phyloP scores from a whole-genome alignment of 2,329 filamentous ascomycete species.

The Ophiobolus disseminans region DNA sequence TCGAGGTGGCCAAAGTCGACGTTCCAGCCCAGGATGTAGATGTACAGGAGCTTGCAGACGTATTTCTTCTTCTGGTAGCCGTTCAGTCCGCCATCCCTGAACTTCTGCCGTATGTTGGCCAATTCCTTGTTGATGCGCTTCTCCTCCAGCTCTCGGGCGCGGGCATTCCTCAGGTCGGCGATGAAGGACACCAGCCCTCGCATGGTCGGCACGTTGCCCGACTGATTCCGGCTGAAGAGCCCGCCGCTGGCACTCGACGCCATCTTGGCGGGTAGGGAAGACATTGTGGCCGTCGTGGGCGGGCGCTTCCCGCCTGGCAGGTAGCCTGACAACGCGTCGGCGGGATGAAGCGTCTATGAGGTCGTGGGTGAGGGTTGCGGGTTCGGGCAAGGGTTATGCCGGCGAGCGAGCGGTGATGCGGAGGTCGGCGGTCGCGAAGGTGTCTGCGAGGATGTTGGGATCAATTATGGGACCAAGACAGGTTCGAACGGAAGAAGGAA shows the following conservation, averaged over 20 bases:
- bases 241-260: conserved; percentile 47
- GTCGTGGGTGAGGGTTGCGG: conserved; percentile 6
- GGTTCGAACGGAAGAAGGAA: conserved; percentile 6
- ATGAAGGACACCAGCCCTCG: conserved; percentile 92
- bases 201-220: conserved; percentile 52
- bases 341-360: conserved; percentile 10
- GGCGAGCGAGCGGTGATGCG: conserved; percentile 26
- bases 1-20: conserved; percentile 99
- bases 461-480: conserved; percentile 26
- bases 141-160: conserved; percentile 94
- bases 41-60: conserved; percentile 99
- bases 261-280: conserved; percentile 45
- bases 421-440: conserved; percentile 29
- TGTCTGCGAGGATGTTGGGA: conserved; percentile 16
- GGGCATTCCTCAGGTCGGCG: conserved; percentile 91
- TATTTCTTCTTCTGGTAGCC: conserved; percentile 99
- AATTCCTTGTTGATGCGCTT: conserved; percentile 99
- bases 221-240: conserved; percentile 52
- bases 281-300: conserved; percentile 34
- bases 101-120: conserved; percentile 98
- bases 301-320: conserved; percentile 42
- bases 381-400: conserved; percentile 34
- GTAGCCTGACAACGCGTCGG: conserved; percentile 38
- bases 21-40: conserved; percentile 98
- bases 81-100: conserved; percentile 91